Conservation (phyloP, 768 basidiomycete species). For the Suillus subaureus region DNA sequence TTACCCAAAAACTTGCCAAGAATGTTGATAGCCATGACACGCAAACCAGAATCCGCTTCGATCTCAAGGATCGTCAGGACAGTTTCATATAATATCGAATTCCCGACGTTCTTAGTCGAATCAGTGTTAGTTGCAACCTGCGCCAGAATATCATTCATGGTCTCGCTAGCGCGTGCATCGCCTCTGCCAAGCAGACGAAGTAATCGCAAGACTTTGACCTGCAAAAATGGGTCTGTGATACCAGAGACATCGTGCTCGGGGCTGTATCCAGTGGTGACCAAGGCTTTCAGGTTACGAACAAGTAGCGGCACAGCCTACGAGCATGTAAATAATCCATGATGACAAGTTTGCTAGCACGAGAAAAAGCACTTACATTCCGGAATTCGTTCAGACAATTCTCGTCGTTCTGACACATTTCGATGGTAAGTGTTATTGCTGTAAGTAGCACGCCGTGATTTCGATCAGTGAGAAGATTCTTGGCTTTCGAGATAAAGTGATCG, state of each 20-base stretch:
- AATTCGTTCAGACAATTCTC: constrained; percentile 77
- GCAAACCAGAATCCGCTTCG: constrained; percentile 91
- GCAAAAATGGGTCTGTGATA: constrained; percentile 95
- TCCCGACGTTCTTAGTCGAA: constrained; percentile 96
- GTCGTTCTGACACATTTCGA: constrained; percentile 91
- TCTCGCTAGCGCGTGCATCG: constrained; percentile 85
- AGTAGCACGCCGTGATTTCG: constrained; percentile 96
- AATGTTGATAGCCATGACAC: constrained; percentile 99
- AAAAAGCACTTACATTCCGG: constrained; percentile 65
- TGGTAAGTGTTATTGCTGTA: constrained; percentile 91
- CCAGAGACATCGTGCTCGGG: constrained; percentile 99
- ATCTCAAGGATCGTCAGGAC: constrained; percentile 96
- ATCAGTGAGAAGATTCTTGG: constrained; percentile 90
- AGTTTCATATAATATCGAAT: constrained; percentile 96
- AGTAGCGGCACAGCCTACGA: constrained; percentile 86
- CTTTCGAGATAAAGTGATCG: constrained; percentile 88
- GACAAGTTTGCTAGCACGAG: neutral
- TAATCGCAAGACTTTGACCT: constrained; percentile 90
- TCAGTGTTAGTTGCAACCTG: constrained; percentile 99
- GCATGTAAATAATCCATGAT: constrained; percentile 11
- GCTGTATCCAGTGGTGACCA: constrained; percentile 95
- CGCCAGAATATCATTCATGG: constrained; percentile 98
- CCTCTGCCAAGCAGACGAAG: constrained; percentile 86
- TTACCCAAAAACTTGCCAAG: constrained; percentile 98
- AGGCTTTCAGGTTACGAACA: constrained; percentile 91